phyloP scores from a whole-genome alignment of 2,329 filamentous ascomycete species.

The Apiospora malaysiana region DNA sequence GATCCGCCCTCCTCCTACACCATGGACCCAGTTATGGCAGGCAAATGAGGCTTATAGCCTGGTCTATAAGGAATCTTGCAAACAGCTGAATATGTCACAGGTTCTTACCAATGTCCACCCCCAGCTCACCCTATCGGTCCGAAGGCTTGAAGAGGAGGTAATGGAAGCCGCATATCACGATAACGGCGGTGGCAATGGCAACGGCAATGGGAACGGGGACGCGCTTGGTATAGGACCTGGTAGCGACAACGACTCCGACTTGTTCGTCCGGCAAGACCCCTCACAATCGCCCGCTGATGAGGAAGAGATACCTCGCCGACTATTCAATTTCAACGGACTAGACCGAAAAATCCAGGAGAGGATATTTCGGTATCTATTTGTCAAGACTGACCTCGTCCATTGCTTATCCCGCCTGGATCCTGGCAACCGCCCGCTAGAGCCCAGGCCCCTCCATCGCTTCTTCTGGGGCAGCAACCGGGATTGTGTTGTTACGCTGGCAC shows the following conservation, averaged over 20 bases:
- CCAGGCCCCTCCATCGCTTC: conserved; percentile 42
- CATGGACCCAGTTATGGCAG: not conserved
- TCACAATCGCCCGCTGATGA: not conserved
- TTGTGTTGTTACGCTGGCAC: conserved; percentile 42
- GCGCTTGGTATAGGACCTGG: not conserved
- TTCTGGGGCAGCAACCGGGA: conserved; percentile 39
- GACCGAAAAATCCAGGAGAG: conserved; percentile 32
- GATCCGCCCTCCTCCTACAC: not conserved
- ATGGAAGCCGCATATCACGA: not conserved
- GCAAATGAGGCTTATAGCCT: not conserved
- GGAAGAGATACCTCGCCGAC: not conserved
- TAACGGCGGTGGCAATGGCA: not conserved
- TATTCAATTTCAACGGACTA: conserved; percentile 32
- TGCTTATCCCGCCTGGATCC: conserved; percentile 49
- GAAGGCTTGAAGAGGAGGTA: not conserved
- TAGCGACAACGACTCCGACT: not conserved
- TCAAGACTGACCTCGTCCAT: conserved; percentile 44
- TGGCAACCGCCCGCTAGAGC: conserved; percentile 9
- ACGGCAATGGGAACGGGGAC: not conserved
- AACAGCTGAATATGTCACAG: conserved; percentile 19
- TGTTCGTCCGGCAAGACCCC: conserved; percentile 3
- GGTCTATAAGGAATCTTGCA: not conserved
- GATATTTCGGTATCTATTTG: conserved; percentile 42
- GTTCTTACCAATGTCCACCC: not conserved
- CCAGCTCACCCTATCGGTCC: not conserved